Base-by-base conservation (phyloP, 441 rosid species). In the Corymbia citriodora region DNA sequence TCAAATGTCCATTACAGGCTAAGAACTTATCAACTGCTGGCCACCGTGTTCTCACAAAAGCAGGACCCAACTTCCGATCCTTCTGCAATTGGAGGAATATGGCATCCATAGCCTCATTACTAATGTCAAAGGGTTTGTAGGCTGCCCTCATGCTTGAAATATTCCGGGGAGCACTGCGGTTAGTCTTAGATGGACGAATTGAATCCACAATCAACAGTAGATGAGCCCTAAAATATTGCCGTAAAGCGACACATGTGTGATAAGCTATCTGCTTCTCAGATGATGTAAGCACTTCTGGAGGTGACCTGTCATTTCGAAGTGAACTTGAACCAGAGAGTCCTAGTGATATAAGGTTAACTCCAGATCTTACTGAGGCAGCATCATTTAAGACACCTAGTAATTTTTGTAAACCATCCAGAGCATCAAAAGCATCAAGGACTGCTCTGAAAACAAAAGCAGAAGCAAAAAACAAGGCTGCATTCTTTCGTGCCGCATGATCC, bases 141-240 rank as follows among this genome's bases (percentile, higher is more conserved):
- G 96, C 99, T 72, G 99, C 99, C 94, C 99, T 96, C 70, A 94
- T 90, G 95, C 95, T 95, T 55, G 99, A 96, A 92, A 94, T 91
- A 91, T 93, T 97, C 86, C 99, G 95, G 55, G 93, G 96, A 74
- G 95, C 97, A 92, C 95, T 94, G 82, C 99, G 94, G 92, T 93
- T 95, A 93, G 93, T 96, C 96, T 95, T 96, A 92, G 92, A 94
- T 81, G 99, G 99, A 52, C 99, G 99, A 88, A 97, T 95, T 36
- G 99, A 95, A 91, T 98, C 99, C 88, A 97, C 95, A 90, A 97
- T 96, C 93, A 97, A 93, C 89, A 97, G 96, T 88, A 98, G 96
- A 95, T 97, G 99, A 88, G 99, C 99, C 94, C 99, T 95, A 92
- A 98, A 97, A 93, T 98, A 98, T 91, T 98, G 99, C 90, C 99